Conservation (phyloP, 2,329 filamentous ascomycete species). For the Berkeleyomyces rouxiae region DNA sequence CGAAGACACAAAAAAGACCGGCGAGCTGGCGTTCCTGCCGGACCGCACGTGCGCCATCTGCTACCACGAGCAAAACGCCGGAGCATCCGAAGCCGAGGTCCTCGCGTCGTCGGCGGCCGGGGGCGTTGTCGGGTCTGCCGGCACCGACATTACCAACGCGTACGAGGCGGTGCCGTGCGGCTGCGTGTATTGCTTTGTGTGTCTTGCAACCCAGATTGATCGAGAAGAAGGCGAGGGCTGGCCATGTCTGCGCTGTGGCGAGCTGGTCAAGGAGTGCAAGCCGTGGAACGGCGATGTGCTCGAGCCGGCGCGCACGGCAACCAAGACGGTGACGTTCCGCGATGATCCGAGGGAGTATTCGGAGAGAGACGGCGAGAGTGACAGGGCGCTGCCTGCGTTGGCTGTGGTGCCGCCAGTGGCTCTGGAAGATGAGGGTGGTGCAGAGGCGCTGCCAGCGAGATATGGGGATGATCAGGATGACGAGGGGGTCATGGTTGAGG, state of each 20-base stretch:
- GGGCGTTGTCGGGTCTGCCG: constrained; percentile 71
- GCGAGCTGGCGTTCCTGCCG: constrained; percentile 71
- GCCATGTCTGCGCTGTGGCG: constrained; percentile 78
- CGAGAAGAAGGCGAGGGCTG: constrained; percentile 89
- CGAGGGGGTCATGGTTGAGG: background rate
- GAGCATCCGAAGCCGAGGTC: constrained; percentile 55
- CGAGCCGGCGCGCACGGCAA: constrained; percentile 30
- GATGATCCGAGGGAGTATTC: constrained; percentile 29
- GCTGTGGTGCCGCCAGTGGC: background rate
- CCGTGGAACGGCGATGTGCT: constrained; percentile 88
- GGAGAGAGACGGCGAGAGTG: background rate
- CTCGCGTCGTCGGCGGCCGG: constrained; percentile 53
- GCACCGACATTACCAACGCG: constrained; percentile 89
- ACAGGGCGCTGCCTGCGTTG: background rate
- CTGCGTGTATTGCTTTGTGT: constrained; percentile 92
- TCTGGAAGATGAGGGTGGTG: background rate
- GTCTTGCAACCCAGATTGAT: constrained; percentile 76
- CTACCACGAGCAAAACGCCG: constrained; percentile 78
- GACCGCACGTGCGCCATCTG: constrained; percentile 94
- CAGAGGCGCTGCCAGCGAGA: background rate
- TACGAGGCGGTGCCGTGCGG: constrained; percentile 83
- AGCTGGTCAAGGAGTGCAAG: constrained; percentile 65
- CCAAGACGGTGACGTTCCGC: constrained; percentile 46
- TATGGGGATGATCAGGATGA: background rate
- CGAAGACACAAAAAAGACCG: constrained; percentile 38